Conservation (phyloP, 2,329 filamentous ascomycete species). For the Rutstroemia sydowiana region DNA sequence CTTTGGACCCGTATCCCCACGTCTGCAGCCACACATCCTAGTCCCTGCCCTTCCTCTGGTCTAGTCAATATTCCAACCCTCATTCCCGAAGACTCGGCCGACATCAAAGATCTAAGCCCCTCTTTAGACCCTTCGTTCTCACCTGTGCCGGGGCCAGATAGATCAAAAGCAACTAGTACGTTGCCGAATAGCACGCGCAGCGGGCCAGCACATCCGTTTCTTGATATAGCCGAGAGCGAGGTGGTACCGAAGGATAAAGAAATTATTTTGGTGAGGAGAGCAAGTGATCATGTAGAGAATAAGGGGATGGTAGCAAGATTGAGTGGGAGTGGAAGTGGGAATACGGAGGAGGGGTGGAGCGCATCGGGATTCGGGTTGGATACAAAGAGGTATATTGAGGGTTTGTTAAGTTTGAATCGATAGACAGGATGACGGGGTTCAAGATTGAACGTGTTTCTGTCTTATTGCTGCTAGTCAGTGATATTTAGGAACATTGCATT, state of each 20-base stretch:
- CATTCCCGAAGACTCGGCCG: slow-evolving; percentile 11
- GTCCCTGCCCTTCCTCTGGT: not conserved
- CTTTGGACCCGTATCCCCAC: slow-evolving; percentile 53
- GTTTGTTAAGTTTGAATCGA: slow-evolving; percentile 51
- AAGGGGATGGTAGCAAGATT: slow-evolving; percentile 26
- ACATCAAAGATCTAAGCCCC: not conserved
- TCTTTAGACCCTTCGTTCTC: slow-evolving; percentile 3
- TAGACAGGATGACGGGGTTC: slow-evolving; percentile 7
- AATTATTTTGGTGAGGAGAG: slow-evolving; percentile 53
- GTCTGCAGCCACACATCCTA: slow-evolving; percentile 29
- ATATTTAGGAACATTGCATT: not conserved
- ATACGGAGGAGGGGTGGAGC: not conserved
- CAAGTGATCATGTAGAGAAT: slow-evolving; percentile 43
- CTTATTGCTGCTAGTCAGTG: not conserved
- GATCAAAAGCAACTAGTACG: not conserved
- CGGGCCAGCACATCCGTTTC: slow-evolving; percentile 26
- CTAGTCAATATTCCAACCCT: slow-evolving; percentile 11
- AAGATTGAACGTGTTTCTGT: not conserved
- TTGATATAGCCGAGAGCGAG: slow-evolving; percentile 12
- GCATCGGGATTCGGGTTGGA: slow-evolving; percentile 62
- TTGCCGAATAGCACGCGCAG: slow-evolving; percentile 21
- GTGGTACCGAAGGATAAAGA: slow-evolving; percentile 40
- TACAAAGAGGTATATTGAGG: slow-evolving; percentile 68
- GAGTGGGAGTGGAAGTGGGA: slow-evolving; percentile 48
- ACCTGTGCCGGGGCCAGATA: not conserved